Conservation (phyloP, 1,284 basidiomycete species). For the Megacollybia platyphylla region DNA sequence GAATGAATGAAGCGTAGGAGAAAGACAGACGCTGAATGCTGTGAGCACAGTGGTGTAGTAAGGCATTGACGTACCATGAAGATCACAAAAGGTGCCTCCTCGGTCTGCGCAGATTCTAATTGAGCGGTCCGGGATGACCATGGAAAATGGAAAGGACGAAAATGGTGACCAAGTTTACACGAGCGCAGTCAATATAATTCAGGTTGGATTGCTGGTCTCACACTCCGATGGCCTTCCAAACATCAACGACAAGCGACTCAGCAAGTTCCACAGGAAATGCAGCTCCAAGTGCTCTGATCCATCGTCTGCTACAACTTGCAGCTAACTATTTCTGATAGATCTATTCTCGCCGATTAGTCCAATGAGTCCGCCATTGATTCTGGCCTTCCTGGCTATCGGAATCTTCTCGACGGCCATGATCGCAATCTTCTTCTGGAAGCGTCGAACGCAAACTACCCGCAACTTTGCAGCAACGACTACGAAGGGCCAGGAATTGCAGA, state of each 20-base stretch:
- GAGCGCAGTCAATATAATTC: too few relatives aligned
- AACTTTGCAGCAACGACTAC: not conserved
- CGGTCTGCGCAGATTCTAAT: constrained; percentile 40
- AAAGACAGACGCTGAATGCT: too few relatives aligned
- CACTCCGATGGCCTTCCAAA: not conserved
- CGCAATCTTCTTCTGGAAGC: not conserved
- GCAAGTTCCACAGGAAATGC: not conserved
- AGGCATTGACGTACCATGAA: not conserved
- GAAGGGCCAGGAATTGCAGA: not conserved
- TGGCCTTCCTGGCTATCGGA: not conserved
- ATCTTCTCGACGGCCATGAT: not conserved
- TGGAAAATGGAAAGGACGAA: too few relatives aligned
- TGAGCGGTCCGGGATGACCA: constrained; percentile 16
- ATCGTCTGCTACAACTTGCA: too few relatives aligned
- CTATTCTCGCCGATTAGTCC: too few relatives aligned
- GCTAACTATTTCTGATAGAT: too few relatives aligned
- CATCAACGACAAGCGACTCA: not conserved
- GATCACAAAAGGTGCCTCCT: constrained; percentile 10
- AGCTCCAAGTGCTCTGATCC: not conserved
- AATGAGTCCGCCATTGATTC: not conserved
- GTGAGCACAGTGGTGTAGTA: not conserved
- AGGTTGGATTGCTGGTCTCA: not conserved
- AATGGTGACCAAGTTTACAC: too few relatives aligned
- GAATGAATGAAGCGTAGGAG: too few relatives aligned
- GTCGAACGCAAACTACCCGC: not conserved